phyloP scores from a whole-genome alignment of 2,329 filamentous ascomycete species.

The Ceratocystis colombiana region DNA sequence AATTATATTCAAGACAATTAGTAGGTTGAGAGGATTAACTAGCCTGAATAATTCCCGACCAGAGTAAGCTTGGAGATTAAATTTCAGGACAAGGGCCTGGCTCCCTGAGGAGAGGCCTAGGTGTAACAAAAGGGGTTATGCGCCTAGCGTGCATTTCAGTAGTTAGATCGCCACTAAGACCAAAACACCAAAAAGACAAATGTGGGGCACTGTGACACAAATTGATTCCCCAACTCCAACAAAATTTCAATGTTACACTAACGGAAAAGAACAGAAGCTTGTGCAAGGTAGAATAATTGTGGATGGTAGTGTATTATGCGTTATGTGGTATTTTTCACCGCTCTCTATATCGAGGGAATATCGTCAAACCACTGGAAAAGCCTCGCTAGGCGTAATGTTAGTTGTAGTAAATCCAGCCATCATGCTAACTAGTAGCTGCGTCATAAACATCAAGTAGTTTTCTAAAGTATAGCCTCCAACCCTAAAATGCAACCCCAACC shows the following conservation, averaged over 20 bases:
- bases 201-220: conserved; percentile 7
- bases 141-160: background rate
- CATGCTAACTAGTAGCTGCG: too few relatives aligned
- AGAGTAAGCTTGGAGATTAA: background rate
- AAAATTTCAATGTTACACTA: background rate
- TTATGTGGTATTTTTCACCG: too few relatives aligned
- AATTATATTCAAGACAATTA: background rate
- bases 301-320: too few relatives aligned
- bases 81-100: background rate
- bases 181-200: background rate
- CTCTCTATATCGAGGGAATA: too few relatives aligned
- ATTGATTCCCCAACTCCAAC: background rate
- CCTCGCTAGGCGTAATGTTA: too few relatives aligned
- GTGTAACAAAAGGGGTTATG: conserved; percentile 17
- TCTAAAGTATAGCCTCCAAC: too few relatives aligned
- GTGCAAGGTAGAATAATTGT: too few relatives aligned
- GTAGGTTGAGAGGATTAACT: background rate
- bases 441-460: background rate
- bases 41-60: background rate
- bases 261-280: background rate
- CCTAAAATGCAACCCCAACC: conserved; percentile 9
- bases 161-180: background rate
- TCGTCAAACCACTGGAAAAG: too few relatives aligned
- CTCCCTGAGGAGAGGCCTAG: too few relatives aligned
- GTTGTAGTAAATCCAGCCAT: too few relatives aligned